Conservation (phyloP, 352 stramenopile species). For the Poterioochromonas sp. region DNA sequence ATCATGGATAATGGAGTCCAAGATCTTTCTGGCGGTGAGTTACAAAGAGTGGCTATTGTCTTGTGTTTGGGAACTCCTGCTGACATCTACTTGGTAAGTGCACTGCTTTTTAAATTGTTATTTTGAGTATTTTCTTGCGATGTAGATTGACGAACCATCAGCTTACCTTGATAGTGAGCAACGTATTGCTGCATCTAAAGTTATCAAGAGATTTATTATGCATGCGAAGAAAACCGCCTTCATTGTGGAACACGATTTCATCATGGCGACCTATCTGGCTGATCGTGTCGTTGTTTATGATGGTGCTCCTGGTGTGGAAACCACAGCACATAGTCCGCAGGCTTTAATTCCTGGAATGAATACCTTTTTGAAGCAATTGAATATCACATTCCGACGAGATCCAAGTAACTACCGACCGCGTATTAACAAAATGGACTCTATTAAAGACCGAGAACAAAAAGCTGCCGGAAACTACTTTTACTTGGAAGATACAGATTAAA, state of each 20-base stretch:
- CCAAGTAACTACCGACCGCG: slow-evolving; percentile 93
- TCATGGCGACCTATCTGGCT: slow-evolving; percentile 99
- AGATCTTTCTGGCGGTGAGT: slow-evolving; percentile 94
- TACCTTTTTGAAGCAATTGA: slow-evolving; percentile 93
- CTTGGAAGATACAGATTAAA: slow-evolving; percentile 79
- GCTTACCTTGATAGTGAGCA: slow-evolving; percentile 99
- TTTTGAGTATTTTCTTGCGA: not conserved
- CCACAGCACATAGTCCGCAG: slow-evolving; percentile 85
- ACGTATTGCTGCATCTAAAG: slow-evolving; percentile 72
- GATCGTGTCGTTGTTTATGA: slow-evolving; percentile 65
- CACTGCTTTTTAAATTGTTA: not conserved
- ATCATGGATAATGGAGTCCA: slow-evolving; percentile 37
- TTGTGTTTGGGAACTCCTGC: slow-evolving; percentile 93
- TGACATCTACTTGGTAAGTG: slow-evolving; percentile 85
- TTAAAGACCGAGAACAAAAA: slow-evolving; percentile 97
- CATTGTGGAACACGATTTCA: slow-evolving; percentile 99
- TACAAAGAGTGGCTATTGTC: slow-evolving; percentile 96
- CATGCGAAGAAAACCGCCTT: slow-evolving; percentile 99
- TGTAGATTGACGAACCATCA: slow-evolving; percentile 91
- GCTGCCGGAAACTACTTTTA: slow-evolving; percentile 94
- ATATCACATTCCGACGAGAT: slow-evolving; percentile 99
- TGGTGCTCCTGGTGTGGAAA: slow-evolving; percentile 88
- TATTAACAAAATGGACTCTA: slow-evolving; percentile 80
- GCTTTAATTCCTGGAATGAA: slow-evolving; percentile 88
- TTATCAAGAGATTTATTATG: slow-evolving; percentile 99